Evolutionary conservation across 805 yeast species (phyloP).

Genomic region (Lipomyces yamanashiensis): DNA sequence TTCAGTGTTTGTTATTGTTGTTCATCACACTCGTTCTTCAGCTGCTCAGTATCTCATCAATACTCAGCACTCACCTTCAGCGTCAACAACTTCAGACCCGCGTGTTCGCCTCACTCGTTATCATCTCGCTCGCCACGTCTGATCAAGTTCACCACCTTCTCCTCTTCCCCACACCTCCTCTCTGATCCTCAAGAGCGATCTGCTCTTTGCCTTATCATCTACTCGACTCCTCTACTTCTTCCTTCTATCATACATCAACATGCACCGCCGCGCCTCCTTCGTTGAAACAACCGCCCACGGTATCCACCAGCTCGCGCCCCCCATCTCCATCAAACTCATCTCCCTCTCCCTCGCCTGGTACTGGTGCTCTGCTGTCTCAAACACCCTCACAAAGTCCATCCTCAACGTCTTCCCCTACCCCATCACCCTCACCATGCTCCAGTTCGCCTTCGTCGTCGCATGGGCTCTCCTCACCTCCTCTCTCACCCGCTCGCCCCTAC

Average conservation of each 20-base stretch:
- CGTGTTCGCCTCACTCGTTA: not conserved
- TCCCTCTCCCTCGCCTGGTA: conserved; percentile 79
- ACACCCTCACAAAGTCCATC: conserved; percentile 79
- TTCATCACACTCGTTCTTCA: not conserved
- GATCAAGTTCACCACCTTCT: too few relatives aligned
- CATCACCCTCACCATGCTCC: conserved; percentile 85
- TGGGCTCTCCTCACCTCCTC: conserved; percentile 46
- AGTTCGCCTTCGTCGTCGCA: conserved; percentile 72
- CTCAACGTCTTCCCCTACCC: conserved; percentile 74
- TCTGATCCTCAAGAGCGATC: not conserved
- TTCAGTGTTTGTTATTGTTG: not conserved
- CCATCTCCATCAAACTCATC: conserved; percentile 53
- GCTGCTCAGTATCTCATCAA: not conserved
- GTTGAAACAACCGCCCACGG: conserved; percentile 40
- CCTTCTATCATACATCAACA: not conserved
- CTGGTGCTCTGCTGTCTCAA: conserved; percentile 74
- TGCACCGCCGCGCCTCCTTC: conserved; percentile 19
- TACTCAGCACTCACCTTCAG: not conserved
- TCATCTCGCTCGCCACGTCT: not conserved
- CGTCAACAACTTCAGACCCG: not conserved
- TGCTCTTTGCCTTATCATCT: not conserved
- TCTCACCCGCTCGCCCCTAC: conserved; percentile 43
- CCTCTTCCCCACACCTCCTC: not conserved
- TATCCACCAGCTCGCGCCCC: conserved; percentile 49
- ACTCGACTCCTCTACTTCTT: not conserved